Base-by-base conservation (phyloP, 345 rosid genomes). In the Syzygium grande region DNA sequence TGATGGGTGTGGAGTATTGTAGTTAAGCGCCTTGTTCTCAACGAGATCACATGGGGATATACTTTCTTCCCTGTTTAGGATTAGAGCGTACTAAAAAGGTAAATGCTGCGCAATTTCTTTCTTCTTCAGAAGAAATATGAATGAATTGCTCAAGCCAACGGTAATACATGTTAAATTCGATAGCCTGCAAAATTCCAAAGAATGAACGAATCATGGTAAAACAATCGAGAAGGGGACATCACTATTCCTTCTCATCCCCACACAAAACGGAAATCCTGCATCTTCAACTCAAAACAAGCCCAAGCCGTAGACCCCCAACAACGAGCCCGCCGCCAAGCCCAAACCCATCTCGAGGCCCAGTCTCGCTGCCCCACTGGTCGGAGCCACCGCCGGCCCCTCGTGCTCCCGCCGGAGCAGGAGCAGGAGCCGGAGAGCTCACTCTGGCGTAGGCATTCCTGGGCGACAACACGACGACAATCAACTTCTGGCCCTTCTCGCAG, bases 401-500 rank as follows among this genome's bases (percentile, higher is more conserved):
- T 90, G 56, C 84, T 91, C 95, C 95, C 10, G 59, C 89, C 0
- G 98, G 98, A 89, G 99, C 93, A 80, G 98, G 98, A 89, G 99
- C 93, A 63, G 98, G 98, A 12, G 98, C 96, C 0, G 96, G 99
- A 88, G 99, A 92, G 52, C 91, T 84, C 9, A 73, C 93, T 10
- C 29, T 52, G 61, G 85, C 86, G 78, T 90, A 88, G 83, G 90
- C 90, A 19, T 88, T 87, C 89, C 89, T 92, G 19, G 86, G 87
- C 46, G 95, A 87, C 87, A 96, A 9, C 56, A 96, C 99, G 11
- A 95, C 95, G 9, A 96, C 92, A 16, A 91, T 84, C 86, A 97
- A 46, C 93, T 95, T 96, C 94, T 96, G 96, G 1, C 98, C 97
- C 89, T 96, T 93, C 88, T 92, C 93, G 51, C 99, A 96, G 89